phyloP scores from a whole-genome alignment of 2,329 filamentous ascomycete species.

The Monosporascus sp. region DNA sequence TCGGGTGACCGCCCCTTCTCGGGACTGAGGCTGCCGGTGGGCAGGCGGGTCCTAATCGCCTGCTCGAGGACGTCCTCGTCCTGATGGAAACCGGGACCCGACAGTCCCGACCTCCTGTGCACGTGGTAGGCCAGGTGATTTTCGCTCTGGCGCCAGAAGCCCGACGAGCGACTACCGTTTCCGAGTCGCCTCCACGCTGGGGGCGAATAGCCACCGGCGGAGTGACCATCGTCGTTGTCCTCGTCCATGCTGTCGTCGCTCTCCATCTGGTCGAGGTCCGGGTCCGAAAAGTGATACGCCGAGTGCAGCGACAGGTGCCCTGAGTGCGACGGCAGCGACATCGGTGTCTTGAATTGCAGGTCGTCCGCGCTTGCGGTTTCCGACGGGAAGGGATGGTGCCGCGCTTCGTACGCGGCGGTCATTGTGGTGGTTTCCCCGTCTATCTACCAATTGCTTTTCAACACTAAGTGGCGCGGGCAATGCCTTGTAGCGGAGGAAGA shows the following conservation, averaged over 20 bases:
- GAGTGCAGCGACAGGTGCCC: conserved; percentile 37
- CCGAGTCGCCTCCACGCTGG: conserved; percentile 57
- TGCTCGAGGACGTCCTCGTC: conserved; percentile 41
- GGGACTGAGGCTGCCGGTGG: conserved; percentile 50
- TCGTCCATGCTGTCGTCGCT: conserved; percentile 38
- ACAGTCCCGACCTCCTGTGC: conserved; percentile 9
- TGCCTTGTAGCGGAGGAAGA: conserved; percentile 21
- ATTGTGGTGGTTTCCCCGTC: background rate
- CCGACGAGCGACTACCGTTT: conserved; percentile 53
- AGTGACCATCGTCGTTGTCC: conserved; percentile 27
- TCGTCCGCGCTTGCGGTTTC: conserved; percentile 49
- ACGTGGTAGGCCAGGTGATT: conserved; percentile 47
- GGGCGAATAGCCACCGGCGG: conserved; percentile 53
- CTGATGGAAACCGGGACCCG: conserved; percentile 16
- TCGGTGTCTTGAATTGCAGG: conserved; percentile 41
- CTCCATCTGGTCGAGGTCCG: conserved; percentile 33
- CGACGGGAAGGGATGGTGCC: conserved; percentile 1
- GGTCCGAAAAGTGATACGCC: conserved; percentile 34
- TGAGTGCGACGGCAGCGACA: conserved; percentile 34
- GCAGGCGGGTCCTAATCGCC: conserved; percentile 50
- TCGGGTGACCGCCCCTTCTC: conserved; percentile 48
- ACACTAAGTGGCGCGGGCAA: conserved; percentile 4
- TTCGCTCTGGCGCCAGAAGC: conserved; percentile 56
- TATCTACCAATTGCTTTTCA: background rate
- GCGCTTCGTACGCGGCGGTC: conserved; percentile 4